Base-by-base conservation (phyloP, 495 filamentous ascomycete genomes). In the Penicillium manginii region DNA sequence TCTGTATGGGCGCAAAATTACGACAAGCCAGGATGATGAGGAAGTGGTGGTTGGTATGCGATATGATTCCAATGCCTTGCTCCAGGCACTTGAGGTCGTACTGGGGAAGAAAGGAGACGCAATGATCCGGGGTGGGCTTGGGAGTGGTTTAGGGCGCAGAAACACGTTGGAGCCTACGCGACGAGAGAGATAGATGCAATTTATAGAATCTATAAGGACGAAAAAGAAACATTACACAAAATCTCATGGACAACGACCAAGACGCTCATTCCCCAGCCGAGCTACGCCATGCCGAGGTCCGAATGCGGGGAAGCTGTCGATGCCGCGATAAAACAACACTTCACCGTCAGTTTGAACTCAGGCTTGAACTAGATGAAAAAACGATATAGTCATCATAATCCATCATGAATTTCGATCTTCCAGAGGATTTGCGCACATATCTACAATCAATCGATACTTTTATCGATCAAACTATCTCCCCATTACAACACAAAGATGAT, bases 21-120 rank as follows among this genome's bases (percentile, higher is more conserved):
- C 76, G 32, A 65, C 43, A 26, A 68, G 48, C 43, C 65, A 64
- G 47, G 65, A 49, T 0, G 68, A 67, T 48, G 58, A 62, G 59
- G 70, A 66, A 63, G 54, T 59, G 43, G 61, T 71, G 0, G 29
- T 72, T 18, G 86, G 83, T 21, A 79, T 90, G 78, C 71, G 83
- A 64, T 97, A 97, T 77, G 92, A 98, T 75, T 79, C 86, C 40
- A 86, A 77, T 29, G 91, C 86, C 6, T 72, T 97, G 50, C 76
- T 77, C n/a, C 85, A 90, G 72, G 90, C 90, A 14, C 67, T 98
- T 53, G 88, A 91, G 67, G 86, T 85, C 7, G 89, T 96, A 15
- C 71, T 97, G 47, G 91, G 88, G 2, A 85, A 78, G 69, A 82
- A 85, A 32, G 85, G 86, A n/a, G 78, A 78, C 64, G 77, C 72